Evolutionary conservation across 73 alveolate genomes (phyloP).

Genomic region (Tetrahymena elliotti): DNA sequence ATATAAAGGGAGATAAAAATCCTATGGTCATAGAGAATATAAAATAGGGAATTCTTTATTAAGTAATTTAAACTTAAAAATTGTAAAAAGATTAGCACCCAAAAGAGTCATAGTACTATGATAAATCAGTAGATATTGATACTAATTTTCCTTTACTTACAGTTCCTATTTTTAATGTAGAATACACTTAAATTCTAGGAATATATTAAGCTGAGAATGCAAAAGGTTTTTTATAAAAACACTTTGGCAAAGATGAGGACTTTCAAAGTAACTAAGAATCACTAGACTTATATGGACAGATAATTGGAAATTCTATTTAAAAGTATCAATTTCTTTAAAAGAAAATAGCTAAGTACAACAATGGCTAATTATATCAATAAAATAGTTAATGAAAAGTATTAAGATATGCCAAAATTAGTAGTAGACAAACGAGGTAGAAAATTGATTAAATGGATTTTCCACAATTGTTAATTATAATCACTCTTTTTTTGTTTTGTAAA

Average conservation of each 20-base stretch:
- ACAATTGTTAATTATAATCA: neutral
- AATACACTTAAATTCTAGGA: neutral
- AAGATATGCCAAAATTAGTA: too few relatives aligned
- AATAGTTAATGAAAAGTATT: too few relatives aligned
- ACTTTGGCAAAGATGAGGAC: neutral
- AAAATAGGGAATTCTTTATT: neutral
- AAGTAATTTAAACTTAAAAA: neutral
- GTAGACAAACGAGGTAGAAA: neutral
- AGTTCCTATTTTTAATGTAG: neutral
- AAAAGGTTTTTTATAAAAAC: neutral
- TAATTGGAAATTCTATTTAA: neutral
- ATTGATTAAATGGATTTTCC: neutral
- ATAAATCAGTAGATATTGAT: neutral
- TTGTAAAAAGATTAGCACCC: neutral
- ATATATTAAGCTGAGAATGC: neutral
- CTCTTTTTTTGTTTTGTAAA: neutral
- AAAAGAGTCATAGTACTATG: neutral
- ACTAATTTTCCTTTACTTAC: neutral
- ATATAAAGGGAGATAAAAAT: neutral
- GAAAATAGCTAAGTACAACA: neutral
- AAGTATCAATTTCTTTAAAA: neutral
- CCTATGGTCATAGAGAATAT: neutral
- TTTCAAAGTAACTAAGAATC: neutral
- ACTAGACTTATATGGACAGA: neutral
- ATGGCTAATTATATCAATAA: too few relatives aligned